These are phyloP conservation scores for Lactarius deliciosus DNA, from an alignment of 768 basidiomycete species.

Conservation along the genomic window DNA sequence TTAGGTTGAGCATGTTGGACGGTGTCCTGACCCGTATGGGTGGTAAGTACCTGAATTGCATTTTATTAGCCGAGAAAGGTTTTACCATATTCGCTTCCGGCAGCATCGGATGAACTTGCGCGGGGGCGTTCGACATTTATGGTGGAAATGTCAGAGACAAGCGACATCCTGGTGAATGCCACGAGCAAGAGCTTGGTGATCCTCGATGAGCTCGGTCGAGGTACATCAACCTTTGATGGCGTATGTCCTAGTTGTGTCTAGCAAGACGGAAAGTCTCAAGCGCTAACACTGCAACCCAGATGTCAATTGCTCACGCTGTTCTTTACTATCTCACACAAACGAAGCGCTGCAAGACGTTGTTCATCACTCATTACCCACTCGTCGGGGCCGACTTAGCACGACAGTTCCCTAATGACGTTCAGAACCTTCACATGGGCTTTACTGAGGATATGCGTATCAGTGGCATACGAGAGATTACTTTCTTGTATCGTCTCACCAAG, in stretches of 20 bases:
- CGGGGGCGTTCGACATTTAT: slow-evolving; percentile 92
- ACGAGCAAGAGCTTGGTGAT: slow-evolving; percentile 81
- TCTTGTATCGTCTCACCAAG: slow-evolving; percentile 72
- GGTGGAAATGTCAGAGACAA: slow-evolving; percentile 95
- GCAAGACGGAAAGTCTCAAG: not conserved
- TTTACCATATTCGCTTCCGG: slow-evolving; percentile 9
- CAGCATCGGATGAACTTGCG: slow-evolving; percentile 85
- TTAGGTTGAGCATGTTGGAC: slow-evolving; percentile 78
- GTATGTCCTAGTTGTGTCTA: slow-evolving; percentile 30
- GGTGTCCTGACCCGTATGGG: slow-evolving; percentile 89
- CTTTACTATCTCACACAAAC: slow-evolving; percentile 64
- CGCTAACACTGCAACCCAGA: slow-evolving; percentile 49
- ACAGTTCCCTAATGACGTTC: slow-evolving; percentile 56
- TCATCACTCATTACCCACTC: slow-evolving; percentile 93
- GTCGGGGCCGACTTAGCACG: slow-evolving; percentile 68
- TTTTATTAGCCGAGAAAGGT: slow-evolving; percentile 7
- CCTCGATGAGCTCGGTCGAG: slow-evolving; percentile 85
- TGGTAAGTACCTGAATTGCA: slow-evolving; percentile 44
- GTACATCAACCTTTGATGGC: slow-evolving; percentile 93
- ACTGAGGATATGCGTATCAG: slow-evolving; percentile 65
- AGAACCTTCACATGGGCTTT: slow-evolving; percentile 89
- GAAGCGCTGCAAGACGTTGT: slow-evolving; percentile 71
- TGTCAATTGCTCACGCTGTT: slow-evolving; percentile 85
- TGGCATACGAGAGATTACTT: slow-evolving; percentile 78
- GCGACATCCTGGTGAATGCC: slow-evolving; percentile 79